Base-by-base conservation (phyloP, 2,329 filamentous ascomycete species). In the Rhytidhysteron rufulum region DNA sequence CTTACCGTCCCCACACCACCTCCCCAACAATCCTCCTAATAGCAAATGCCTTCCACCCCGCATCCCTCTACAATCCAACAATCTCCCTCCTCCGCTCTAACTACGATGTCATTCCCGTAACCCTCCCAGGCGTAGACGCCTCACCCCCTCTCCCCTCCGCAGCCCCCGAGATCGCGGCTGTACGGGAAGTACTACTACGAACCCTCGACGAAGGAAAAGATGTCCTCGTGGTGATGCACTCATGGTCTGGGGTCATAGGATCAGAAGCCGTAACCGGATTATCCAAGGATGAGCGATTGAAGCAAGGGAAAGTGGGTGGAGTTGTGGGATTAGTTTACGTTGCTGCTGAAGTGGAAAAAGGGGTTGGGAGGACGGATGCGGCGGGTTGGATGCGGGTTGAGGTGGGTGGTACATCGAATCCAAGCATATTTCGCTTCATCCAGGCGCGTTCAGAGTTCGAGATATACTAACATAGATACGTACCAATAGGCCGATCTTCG, bases 221-320 rank as follows among this genome's bases (percentile, higher is more conserved):
- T 18, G 36, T 32, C 15, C 24, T 31, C 10, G 5, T 38, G 15
- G 36, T 38, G 8, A 22, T 32, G 16, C 36, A 38, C 20, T 38
- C 36, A 13, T 38, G 20, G 15, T 22, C 15, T 5, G 29, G 36
- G 15, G 17, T 38, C 16, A 11, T 22, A n/a, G 36, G 25, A 4
- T 53, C 50, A 9, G 48, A 60, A 25, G 48, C 48, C 31, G 38
- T 49, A 21, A 47, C 57, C 30, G 54, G 53, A 3, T 29, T 59
- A 11, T 20, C 35, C 5, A 47, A 47, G 20, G 44, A 38, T 17
- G 53, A 58, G 8, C 39, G 55, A n/a, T 27, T 35, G 29, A 36
- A 32, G 24, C 25, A 47, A 17, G 53, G 52, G 0, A 44, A 48
- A 27, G 32, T 41, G 10, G 57, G 55, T 11, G 56, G 58, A 5